phyloP scores from a whole-genome alignment of 768 basidiomycete genomes.

The Tylopilus subfusipes region DNA sequence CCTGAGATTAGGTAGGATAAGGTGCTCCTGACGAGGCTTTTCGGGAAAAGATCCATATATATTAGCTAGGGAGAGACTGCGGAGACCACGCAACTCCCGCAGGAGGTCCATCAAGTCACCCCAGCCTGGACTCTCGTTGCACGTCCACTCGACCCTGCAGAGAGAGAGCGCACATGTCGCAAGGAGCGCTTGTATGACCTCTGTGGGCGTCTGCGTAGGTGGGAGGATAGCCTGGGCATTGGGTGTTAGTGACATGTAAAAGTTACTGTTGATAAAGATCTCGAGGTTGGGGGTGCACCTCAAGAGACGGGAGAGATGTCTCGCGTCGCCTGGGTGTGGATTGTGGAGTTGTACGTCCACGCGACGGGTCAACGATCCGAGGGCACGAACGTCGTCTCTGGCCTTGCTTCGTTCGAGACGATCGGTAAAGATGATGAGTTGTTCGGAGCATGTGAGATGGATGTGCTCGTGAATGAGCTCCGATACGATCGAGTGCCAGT shows the following conservation, averaged over 20 bases:
- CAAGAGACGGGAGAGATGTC: conserved; percentile 36
- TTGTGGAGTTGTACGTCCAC: conserved; percentile 41
- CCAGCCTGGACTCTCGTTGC: conserved; percentile 42
- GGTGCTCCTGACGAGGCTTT: conserved; percentile 19
- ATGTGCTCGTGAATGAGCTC: conserved; percentile 42
- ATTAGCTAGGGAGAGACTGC: conserved; percentile 40
- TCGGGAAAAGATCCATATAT: conserved; percentile 34
- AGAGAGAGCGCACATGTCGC: conserved; percentile 34
- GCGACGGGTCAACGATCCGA: conserved; percentile 40
- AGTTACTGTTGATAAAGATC: conserved; percentile 42
- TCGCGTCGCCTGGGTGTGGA: conserved; percentile 18
- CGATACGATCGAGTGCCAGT: conserved; percentile 36
- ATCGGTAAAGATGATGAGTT: conserved; percentile 34
- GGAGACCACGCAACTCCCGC: conserved; percentile 32
- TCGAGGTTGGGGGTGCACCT: conserved; percentile 42
- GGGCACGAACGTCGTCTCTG: conserved; percentile 19
- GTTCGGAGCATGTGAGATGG: conserved; percentile 34
- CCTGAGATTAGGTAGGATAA: conserved; percentile 36
- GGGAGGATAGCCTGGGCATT: conserved; percentile 20
- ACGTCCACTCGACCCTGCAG: conserved; percentile 43
- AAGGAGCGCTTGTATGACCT: conserved; percentile 35
- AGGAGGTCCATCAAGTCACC: conserved; percentile 38
- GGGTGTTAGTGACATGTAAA: conserved; percentile 24
- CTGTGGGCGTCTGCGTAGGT: conserved; percentile 26
- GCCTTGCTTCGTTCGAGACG: conserved; percentile 32